phyloP scores from a whole-genome alignment of 805 yeast species.

The Myxozyma kluyveri region DNA sequence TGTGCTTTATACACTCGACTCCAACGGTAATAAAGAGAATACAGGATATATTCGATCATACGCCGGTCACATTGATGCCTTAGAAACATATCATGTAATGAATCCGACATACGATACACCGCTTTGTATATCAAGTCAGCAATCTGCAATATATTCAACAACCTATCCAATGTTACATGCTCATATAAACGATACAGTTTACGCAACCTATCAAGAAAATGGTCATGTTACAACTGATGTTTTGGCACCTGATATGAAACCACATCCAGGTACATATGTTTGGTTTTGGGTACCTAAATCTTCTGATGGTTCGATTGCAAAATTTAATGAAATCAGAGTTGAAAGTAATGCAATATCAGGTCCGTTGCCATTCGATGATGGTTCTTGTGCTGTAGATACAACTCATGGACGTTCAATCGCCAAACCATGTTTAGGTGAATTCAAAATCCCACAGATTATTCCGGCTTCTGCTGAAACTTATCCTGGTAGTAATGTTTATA shows the following conservation, averaged over 20 bases:
- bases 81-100: constrained; percentile 28
- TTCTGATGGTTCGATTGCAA: constrained; percentile 1
- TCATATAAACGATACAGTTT: constrained; percentile 26
- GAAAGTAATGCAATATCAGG: background rate
- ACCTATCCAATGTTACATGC: constrained; percentile 30
- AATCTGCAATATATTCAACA: constrained; percentile 19
- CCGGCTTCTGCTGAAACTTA: constrained; percentile 8
- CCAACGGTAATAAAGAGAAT: background rate
- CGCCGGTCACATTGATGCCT: constrained; percentile 28
- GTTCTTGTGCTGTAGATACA: constrained; percentile 25
- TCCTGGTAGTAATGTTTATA: constrained; percentile 5
- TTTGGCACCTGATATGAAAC: constrained; percentile 28
- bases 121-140: constrained; percentile 24
- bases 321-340: constrained; percentile 12
- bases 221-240: constrained; percentile 31
- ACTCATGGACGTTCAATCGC: constrained; percentile 13
- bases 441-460: constrained; percentile 20
- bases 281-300: constrained; percentile 23
- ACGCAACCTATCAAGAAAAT: constrained; percentile 25
- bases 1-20: background rate
- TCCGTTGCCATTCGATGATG: constrained; percentile 29
- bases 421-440: constrained; percentile 21
- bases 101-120: constrained; percentile 18
- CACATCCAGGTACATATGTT: constrained; percentile 30
- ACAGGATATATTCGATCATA: background rate